Conservation (phyloP, 2,329 filamentous ascomycete genomes). For the Lachnellula subtilissima region DNA sequence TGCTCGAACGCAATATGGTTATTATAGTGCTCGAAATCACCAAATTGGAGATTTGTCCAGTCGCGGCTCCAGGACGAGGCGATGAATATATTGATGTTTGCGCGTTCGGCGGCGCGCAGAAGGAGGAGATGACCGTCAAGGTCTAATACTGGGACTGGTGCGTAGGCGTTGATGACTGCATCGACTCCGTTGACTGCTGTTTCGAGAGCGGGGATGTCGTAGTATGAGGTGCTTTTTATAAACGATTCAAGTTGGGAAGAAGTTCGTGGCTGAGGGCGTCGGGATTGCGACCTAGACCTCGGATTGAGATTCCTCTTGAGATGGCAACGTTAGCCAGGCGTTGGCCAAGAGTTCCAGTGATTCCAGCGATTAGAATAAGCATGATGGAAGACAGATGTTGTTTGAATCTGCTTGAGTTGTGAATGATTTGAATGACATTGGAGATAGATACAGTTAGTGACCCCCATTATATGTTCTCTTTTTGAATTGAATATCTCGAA, state of each 20-base stretch:
- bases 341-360: background rate
- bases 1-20: constrained; percentile 32
- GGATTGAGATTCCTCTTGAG: background rate
- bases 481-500: no score
- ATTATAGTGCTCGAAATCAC: constrained; percentile 34
- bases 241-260: background rate
- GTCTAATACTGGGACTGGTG: constrained; percentile 19
- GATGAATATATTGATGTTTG: constrained; percentile 30
- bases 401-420: no score
- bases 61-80: constrained; percentile 33
- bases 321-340: background rate
- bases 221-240: background rate
- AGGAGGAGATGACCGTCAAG: constrained; percentile 35
- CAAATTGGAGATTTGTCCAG: constrained; percentile 29
- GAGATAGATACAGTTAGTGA: no score
- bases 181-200: constrained; percentile 32
- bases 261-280: background rate
- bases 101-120: constrained; percentile 34
- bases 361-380: constrained; percentile 6
- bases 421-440: no score
- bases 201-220: constrained; percentile 32
- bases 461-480: no score
- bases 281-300: background rate
- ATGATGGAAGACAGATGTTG: background rate
- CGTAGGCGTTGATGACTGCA: constrained; percentile 34